Conservation (phyloP, 805 yeast genomes). For the Cyberlindnera sargentensis region DNA sequence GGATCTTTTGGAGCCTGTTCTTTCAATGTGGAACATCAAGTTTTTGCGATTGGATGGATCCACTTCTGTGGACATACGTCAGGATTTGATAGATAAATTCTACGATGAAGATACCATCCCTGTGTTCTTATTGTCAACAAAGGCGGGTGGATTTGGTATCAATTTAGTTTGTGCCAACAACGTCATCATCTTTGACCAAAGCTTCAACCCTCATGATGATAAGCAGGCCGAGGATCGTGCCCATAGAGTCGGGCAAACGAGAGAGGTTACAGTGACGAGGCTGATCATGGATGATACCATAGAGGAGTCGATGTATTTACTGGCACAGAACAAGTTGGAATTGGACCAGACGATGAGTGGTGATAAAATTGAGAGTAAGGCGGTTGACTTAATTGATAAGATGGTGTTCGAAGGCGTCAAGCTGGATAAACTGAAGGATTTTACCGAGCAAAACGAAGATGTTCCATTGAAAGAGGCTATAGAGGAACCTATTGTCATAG, state of each 20-base stretch:
- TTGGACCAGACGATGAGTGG: slow-evolving; percentile 46
- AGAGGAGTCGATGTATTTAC: slow-evolving; percentile 79
- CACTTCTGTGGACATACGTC: slow-evolving; percentile 90
- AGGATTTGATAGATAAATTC: slow-evolving; percentile 82
- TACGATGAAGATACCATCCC: slow-evolving; percentile 78
- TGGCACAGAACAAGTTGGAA: slow-evolving; percentile 88
- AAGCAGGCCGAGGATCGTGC: slow-evolving; percentile 98
- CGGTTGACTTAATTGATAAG: slow-evolving; percentile 29
- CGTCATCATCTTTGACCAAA: slow-evolving; percentile 86
- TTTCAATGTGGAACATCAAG: slow-evolving; percentile 55
- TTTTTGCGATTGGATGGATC: slow-evolving; percentile 89
- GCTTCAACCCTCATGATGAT: slow-evolving; percentile 97
- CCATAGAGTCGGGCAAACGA: slow-evolving; percentile 92
- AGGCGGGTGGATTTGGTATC: slow-evolving; percentile 98
- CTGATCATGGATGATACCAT: slow-evolving; percentile 68
- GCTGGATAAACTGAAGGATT: slow-evolving; percentile 25
- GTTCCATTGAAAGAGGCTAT: background rate
- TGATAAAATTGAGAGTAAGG: slow-evolving; percentile 22
- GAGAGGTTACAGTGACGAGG: slow-evolving; percentile 73
- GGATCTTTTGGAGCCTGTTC: slow-evolving; percentile 75
- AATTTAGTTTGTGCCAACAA: slow-evolving; percentile 92
- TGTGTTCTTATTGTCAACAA: slow-evolving; percentile 82
- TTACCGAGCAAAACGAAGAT: slow-evolving; percentile 31
- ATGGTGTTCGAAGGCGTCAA: slow-evolving; percentile 30
- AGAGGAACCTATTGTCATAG: slow-evolving; percentile 4